Conservation (phyloP, 1,284 basidiomycete species). For the Quambalaria eucalypti region DNA sequence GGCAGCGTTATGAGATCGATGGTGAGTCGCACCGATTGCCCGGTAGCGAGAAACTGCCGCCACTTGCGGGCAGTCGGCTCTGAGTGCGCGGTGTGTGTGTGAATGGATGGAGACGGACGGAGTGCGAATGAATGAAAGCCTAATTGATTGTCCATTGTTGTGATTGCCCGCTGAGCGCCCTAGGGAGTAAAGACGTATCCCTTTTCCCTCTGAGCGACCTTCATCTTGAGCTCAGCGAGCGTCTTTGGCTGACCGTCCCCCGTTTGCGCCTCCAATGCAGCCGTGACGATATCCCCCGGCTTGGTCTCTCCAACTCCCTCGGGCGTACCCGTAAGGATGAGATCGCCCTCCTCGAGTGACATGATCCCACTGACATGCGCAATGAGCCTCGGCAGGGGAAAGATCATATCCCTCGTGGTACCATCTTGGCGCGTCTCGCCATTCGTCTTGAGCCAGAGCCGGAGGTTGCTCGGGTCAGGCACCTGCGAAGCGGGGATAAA, state of each 20-base stretch:
- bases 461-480: conserved; percentile 65
- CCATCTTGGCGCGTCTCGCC: conserved; percentile 66
- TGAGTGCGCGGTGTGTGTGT: too few relatives aligned
- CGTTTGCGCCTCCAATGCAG: neutral
- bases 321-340: conserved; percentile 43
- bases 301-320: neutral
- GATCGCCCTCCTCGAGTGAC: conserved; percentile 68
- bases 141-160: too few relatives aligned
- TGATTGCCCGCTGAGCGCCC: too few relatives aligned
- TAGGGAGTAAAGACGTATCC: conserved; percentile 57
- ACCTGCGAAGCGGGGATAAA: conserved; percentile 72
- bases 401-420: conserved; percentile 82
- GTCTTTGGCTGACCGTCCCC: conserved; percentile 51
- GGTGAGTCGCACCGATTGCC: too few relatives aligned
- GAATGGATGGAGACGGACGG: too few relatives aligned
- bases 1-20: too few relatives aligned
- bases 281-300: neutral
- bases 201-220: conserved; percentile 59
- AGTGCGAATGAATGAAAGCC: too few relatives aligned
- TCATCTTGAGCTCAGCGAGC: conserved; percentile 59
- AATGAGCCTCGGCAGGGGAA: conserved; percentile 79
- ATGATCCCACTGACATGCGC: conserved; percentile 89
- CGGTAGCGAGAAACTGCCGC: too few relatives aligned
- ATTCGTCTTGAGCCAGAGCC: conserved; percentile 63
- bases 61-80: too few relatives aligned